Evolutionary conservation across 2,329 filamentous ascomycete genomes (phyloP), one percentile per base, ranked within the genome.

Genomic region (Trichophyton schoenleinii): DNA sequence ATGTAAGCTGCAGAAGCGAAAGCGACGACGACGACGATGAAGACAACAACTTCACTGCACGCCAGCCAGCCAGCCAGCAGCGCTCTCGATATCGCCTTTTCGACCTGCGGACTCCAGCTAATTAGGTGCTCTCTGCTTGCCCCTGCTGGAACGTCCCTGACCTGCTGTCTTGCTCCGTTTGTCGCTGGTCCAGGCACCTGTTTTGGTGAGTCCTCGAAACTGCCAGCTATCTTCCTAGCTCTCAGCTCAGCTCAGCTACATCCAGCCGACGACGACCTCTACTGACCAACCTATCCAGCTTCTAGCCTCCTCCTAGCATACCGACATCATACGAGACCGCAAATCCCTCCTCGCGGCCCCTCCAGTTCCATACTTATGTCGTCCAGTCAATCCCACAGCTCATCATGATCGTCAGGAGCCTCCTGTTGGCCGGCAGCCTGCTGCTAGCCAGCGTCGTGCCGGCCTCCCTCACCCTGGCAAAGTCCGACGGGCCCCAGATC

Each of bases 401-500:
- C 61, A 69, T 65, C 70, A 77, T 77, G 74, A 74, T 73, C 62
- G 63, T 69, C 63, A 66, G 71, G 72, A 74, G 73, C 71, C 72
- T 80, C 69, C 71, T 81, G 70, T 73, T 79, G 67, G 72, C 74
- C 66, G 68, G 70, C 70, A 73, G 78, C 72, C 73, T 85, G 70
- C 72, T 84, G 70, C 75, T 83, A 72, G 80, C 79, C 66, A 66
- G 66, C 62, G 62, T 63, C 55, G 57, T 62, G 25, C 61, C 49
- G 34, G 44, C 28, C 18, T 15, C 31, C 25, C 28, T 49, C 28
- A 18, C 31, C 25, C 44, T 49, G 6, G 75, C 84, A 61, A 87
- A 86, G 72, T 67, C 67, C 46, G 81, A 85, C 69, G 78, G 79
- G 57, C 91, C 91, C 25, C 79, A 80, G 61, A 80, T 96, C 68